A percentile compares a stretch with the other conserved stretches of the same genome.
phyloP scores from a whole-genome alignment of 2,329 filamentous ascomycete genomes.

The Diaporthe amygdali region DNA sequence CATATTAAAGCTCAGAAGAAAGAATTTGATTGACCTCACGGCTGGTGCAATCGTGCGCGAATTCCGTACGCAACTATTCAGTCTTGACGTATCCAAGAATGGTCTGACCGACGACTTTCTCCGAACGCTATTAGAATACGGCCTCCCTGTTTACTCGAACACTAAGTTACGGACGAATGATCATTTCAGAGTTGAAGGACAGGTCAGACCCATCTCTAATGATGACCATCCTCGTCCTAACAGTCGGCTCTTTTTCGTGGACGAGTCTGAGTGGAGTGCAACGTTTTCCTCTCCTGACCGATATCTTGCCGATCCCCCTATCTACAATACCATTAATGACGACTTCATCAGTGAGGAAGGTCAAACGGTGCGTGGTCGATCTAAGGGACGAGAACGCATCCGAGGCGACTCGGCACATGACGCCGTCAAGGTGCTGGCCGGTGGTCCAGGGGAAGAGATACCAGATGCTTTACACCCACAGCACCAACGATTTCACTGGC shows the following conservation, averaged over 20 bases:
- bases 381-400: conserved; percentile 7
- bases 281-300: conserved; percentile 51
- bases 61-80: conserved; percentile 54
- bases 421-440: conserved; percentile 14
- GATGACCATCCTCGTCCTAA: conserved; percentile 38
- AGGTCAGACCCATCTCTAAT: conserved; percentile 35
- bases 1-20: conserved; percentile 55
- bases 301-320: conserved; percentile 54
- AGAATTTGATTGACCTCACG: conserved; percentile 50
- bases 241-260: conserved; percentile 49
- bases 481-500: conserved; percentile 1
- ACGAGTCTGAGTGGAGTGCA: conserved; percentile 52
- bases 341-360: neutral
- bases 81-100: conserved; percentile 60
- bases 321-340: conserved; percentile 35
- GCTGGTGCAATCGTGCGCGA: conserved; percentile 39
- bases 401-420: conserved; percentile 19
- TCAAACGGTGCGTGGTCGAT: neutral
- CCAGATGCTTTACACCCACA: conserved; percentile 14
- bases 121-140: conserved; percentile 34
- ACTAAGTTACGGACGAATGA: conserved; percentile 38
- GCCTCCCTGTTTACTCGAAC: conserved; percentile 36
- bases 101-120: conserved; percentile 53
- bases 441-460: neutral
- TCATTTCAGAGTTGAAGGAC: conserved; percentile 53